Conservation (phyloP, 2,329 filamentous ascomycete genomes). For the Fusarium coffeatum region DNA sequence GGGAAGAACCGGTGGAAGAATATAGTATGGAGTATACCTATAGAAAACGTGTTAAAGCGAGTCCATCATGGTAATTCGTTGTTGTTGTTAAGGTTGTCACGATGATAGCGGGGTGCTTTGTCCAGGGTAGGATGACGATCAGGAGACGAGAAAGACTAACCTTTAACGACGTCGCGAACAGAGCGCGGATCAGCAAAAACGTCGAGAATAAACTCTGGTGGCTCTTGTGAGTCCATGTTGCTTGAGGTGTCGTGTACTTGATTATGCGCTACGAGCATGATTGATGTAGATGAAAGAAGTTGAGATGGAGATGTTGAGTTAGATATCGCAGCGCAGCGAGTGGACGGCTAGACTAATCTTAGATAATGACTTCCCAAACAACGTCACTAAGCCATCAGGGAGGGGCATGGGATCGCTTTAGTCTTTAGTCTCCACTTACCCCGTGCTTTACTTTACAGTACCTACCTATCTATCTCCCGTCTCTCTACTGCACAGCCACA, state of each 20-base stretch:
- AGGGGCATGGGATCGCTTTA: slow-evolving; percentile 25
- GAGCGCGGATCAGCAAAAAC: slow-evolving; percentile 91
- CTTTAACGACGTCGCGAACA: slow-evolving; percentile 93
- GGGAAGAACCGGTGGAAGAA: slow-evolving; percentile 99
- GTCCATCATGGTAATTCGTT: neutral
- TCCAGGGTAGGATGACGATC: slow-evolving; percentile 42
- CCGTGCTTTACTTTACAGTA: slow-evolving; percentile 12
- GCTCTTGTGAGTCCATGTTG: slow-evolving; percentile 63
- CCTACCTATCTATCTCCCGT: neutral
- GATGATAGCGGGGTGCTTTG: slow-evolving; percentile 29
- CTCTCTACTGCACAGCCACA: slow-evolving; percentile 6
- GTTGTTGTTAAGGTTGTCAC: slow-evolving; percentile 14
- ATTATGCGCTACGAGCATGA: slow-evolving; percentile 43
- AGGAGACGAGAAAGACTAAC: slow-evolving; percentile 58
- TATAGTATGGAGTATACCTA: slow-evolving; percentile 93
- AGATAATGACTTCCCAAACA: slow-evolving; percentile 18
- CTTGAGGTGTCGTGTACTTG: slow-evolving; percentile 34
- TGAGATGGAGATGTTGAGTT: slow-evolving; percentile 11
- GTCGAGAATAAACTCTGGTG: slow-evolving; percentile 92
- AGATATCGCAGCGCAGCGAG: slow-evolving; percentile 4
- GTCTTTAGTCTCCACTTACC: slow-evolving; percentile 17
- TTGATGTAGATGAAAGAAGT: slow-evolving; percentile 10
- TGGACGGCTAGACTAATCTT: slow-evolving; percentile 3
- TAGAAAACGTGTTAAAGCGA: neutral
- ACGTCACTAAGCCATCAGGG: slow-evolving; percentile 25